phyloP scores from a whole-genome alignment of 257 asterid species.

The Leptodermis oblonga region DNA sequence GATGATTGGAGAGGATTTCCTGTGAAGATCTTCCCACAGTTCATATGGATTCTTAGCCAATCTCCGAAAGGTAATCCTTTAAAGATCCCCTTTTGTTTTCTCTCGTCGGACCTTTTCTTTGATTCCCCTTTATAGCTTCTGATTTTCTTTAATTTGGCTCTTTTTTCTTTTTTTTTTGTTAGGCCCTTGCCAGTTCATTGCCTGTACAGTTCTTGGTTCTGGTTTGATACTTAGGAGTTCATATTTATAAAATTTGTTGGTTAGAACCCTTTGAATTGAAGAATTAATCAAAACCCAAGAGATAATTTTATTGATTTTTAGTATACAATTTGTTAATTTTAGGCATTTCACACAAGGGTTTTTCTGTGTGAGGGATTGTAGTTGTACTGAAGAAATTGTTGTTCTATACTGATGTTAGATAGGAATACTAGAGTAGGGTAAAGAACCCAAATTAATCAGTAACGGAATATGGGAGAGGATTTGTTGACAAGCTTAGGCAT shows the following conservation, averaged over 20 bases:
- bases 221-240: neutral
- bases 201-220: constrained; percentile 1
- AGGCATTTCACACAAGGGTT: neutral
- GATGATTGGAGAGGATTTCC: constrained; percentile 26
- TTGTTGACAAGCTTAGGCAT: constrained; percentile 48
- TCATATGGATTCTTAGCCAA: constrained; percentile 13
- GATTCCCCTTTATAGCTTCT: neutral
- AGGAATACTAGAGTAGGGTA: neutral
- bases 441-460: no score
- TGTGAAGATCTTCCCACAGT: constrained; percentile 34
- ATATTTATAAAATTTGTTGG: neutral
- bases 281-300: neutral
- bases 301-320: neutral
- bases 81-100: neutral
- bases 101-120: neutral
- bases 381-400: neutral
- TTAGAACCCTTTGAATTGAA: neutral
- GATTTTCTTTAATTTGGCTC: neutral
- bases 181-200: neutral
- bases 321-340: neutral
- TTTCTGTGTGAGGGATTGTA: neutral
- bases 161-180: neutral
- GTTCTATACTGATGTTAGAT: no score
- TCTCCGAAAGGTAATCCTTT: constrained; percentile 24
- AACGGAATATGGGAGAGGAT: constrained; percentile 43